phyloP scores from a whole-genome alignment of 2,329 filamentous ascomycete species.

The Aspergillus aculeatus region DNA sequence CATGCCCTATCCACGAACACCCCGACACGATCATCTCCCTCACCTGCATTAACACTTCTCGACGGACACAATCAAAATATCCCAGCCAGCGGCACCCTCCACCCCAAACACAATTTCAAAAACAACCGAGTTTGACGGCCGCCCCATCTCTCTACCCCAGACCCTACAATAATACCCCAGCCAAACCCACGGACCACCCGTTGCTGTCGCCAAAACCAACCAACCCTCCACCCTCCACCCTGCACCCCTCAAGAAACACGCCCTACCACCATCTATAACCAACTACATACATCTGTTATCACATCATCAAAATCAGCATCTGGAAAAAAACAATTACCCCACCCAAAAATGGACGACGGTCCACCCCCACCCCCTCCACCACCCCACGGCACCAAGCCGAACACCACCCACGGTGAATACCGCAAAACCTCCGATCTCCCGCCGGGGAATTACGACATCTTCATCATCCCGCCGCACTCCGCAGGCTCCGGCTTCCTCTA shows the following conservation, averaged over 20 bases:
- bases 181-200: not conserved
- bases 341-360: constrained; percentile 31
- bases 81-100: not conserved
- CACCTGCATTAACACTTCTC: not conserved
- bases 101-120: not conserved
- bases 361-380: constrained; percentile 71
- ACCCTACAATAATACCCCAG: not conserved
- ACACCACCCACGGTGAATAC: constrained; percentile 57
- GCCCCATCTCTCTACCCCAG: not conserved
- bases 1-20: not conserved
- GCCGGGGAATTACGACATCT: constrained; percentile 92
- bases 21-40: not conserved
- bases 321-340: too few species aligned
- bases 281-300: not conserved
- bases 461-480: constrained; percentile 90
- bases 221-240: not conserved
- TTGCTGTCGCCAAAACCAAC: not conserved
- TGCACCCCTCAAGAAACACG: not conserved
- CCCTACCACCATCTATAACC: not conserved
- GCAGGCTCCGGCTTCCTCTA: constrained; percentile 88
- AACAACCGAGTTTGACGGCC: not conserved
- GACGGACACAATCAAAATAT: not conserved
- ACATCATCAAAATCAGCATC: too few species aligned
- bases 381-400: constrained; percentile 77
- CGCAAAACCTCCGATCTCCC: constrained; percentile 63